Conservation (phyloP, 305 asterid genomes). For the Solanum hybrid region DNA sequence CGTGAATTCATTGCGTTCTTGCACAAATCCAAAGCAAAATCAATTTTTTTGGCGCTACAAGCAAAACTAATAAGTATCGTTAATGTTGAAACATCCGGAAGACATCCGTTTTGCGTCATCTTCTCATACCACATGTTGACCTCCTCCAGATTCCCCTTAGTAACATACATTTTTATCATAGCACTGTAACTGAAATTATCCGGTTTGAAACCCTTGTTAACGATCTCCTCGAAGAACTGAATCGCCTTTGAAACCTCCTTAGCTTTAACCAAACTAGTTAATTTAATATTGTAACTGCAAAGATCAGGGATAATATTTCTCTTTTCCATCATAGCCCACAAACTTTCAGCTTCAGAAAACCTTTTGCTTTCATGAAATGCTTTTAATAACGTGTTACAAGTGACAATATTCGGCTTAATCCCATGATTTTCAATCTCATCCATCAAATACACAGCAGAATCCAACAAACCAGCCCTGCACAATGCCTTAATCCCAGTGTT, state of each 20-base stretch:
- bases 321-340: slow-evolving; percentile 40
- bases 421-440: slow-evolving; percentile 29
- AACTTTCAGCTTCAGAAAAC: slow-evolving; percentile 26
- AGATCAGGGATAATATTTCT: slow-evolving; percentile 26
- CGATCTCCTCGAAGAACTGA: slow-evolving; percentile 24
- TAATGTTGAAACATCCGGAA: slow-evolving; percentile 23
- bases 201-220: slow-evolving; percentile 25
- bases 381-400: slow-evolving; percentile 24
- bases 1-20: slow-evolving; percentile 10
- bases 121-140: slow-evolving; percentile 28
- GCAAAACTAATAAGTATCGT: slow-evolving; percentile 23
- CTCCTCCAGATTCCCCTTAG: slow-evolving; percentile 26
- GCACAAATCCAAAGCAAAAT: slow-evolving; percentile 31
- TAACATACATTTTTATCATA: slow-evolving; percentile 25
- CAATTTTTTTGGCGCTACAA: slow-evolving; percentile 21
- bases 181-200: slow-evolving; percentile 27
- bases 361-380: slow-evolving; percentile 14
- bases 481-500: slow-evolving; percentile 23
- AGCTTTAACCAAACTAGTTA: slow-evolving; percentile 24
- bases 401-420: slow-evolving; percentile 15
- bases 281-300: slow-evolving; percentile 28
- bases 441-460: slow-evolving; percentile 27
- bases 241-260: slow-evolving; percentile 26
- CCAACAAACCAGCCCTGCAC: slow-evolving; percentile 25
- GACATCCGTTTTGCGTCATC: slow-evolving; percentile 20